phyloP scores from a whole-genome alignment of 805 yeast genomes.

The Lipomyces orientalis region DNA sequence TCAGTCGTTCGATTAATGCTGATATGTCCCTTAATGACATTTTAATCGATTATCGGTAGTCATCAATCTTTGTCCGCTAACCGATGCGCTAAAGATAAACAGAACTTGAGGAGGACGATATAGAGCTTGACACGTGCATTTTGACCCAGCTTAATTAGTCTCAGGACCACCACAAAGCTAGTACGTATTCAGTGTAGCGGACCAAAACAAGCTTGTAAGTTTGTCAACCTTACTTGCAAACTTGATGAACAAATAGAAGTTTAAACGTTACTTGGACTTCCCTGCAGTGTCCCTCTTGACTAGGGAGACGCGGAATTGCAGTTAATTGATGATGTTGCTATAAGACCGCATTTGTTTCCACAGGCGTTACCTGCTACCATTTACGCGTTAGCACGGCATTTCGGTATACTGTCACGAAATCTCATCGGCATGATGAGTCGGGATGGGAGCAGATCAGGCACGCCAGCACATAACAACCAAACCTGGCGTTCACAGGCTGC shows the following conservation, averaged over 20 bases:
- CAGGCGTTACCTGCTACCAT: not conserved
- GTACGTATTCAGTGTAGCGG: not conserved
- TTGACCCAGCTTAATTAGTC: not conserved
- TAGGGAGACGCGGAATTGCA: not conserved
- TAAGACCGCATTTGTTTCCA: not conserved
- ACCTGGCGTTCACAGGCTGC: not conserved
- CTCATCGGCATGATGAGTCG: not conserved
- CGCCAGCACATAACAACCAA: not conserved
- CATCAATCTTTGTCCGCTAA: not conserved
- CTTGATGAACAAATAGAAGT: not conserved
- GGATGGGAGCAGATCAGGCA: not conserved
- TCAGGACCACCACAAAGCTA: not conserved
- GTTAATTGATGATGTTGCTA: not conserved
- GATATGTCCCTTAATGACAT: constrained; percentile 28
- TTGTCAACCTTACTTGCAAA: not conserved
- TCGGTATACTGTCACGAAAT: not conserved
- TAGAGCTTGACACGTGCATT: not conserved
- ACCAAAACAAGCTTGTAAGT: too few relatives aligned
- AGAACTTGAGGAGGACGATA: not conserved
- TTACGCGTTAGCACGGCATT: not conserved
- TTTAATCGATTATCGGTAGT: not conserved
- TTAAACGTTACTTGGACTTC: too few relatives aligned
- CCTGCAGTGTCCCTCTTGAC: too few relatives aligned
- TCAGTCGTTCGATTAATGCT: constrained; percentile 11
- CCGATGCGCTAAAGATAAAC: not conserved